Evolutionary conservation across 495 filamentous ascomycete genomes (phyloP).

Genomic region (Penicillium alfredii): DNA sequence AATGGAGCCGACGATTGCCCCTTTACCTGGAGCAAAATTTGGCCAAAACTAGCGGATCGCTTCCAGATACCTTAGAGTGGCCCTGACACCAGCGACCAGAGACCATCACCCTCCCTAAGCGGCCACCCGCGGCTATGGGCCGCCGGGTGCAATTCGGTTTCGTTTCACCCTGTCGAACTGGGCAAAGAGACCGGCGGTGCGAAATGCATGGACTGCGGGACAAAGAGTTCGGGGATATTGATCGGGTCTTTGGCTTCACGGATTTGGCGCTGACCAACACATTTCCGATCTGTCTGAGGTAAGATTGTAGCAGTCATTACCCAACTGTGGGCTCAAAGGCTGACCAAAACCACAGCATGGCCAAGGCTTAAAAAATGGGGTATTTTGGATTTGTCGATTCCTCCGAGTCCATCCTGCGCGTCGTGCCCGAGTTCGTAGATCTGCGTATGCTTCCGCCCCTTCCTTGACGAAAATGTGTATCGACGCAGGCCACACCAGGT

Average conservation of each 20-base stretch:
- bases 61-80: conserved; percentile 29
- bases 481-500: no score
- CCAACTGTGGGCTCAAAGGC: no score
- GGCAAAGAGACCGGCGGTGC: conserved; percentile 37
- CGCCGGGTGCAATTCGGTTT: conserved; percentile 24
- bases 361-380: conserved; percentile 33
- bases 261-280: conserved; percentile 1
- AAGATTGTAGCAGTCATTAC: background rate
- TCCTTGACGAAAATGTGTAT: conserved; percentile 3
- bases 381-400: conserved; percentile 39
- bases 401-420: conserved; percentile 29
- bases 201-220: conserved; percentile 14
- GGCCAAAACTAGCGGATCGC: conserved; percentile 40
- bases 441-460: conserved; percentile 31
- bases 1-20: conserved; percentile 38
- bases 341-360: conserved; percentile 23
- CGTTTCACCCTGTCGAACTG: conserved; percentile 38
- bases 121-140: conserved; percentile 35
- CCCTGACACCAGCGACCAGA: conserved; percentile 21
- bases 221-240: conserved; percentile 3
- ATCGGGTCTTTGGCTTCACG: conserved; percentile 8
- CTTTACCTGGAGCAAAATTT: conserved; percentile 41
- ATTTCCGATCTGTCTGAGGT: background rate
- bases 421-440: conserved; percentile 24
- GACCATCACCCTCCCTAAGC: conserved; percentile 8